These are phyloP conservation scores for Helotiales sp. DNA, from an alignment of 2,329 filamentous ascomycete species.

Conservation along the genomic window DNA sequence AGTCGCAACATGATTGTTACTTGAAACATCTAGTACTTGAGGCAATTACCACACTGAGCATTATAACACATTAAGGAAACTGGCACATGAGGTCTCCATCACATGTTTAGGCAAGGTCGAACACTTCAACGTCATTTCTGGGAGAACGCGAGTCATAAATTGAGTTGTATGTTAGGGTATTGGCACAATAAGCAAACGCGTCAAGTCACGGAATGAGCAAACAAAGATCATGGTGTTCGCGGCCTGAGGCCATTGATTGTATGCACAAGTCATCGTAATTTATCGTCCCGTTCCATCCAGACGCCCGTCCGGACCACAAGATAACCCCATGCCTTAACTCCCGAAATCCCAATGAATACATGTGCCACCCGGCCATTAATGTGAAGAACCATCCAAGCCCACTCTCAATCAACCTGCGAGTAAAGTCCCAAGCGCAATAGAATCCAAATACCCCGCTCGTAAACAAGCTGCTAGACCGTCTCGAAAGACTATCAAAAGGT, in stretches of 20 bases:
- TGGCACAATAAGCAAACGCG: not conserved
- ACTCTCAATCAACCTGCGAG: conserved; percentile 24
- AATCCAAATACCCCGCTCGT: conserved; percentile 34
- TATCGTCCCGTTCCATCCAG: conserved; percentile 17
- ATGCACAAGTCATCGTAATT: conserved; percentile 21
- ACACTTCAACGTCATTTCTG: too few species aligned
- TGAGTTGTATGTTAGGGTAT: too few species aligned
- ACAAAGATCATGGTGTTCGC: not conserved
- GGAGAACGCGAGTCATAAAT: too few species aligned
- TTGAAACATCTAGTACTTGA: too few species aligned
- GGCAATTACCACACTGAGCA: too few species aligned
- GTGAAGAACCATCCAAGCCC: conserved; percentile 5
- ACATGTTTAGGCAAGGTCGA: too few species aligned
- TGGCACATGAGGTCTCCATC: too few species aligned
- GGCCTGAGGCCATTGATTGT: conserved; percentile 22
- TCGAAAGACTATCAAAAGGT: conserved; percentile 38
- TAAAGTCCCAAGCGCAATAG: conserved; percentile 20
- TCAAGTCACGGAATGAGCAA: not conserved
- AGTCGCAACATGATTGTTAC: too few species aligned
- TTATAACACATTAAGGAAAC: too few species aligned
- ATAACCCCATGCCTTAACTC: conserved; percentile 25
- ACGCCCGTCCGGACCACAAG: conserved; percentile 29
- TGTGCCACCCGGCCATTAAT: conserved; percentile 9
- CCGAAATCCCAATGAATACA: conserved; percentile 19
- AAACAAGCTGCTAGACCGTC: conserved; percentile 40